Evolutionary conservation across 352 stramenopile genomes (phyloP).

Genomic region (Pythium myriotylum): DNA sequence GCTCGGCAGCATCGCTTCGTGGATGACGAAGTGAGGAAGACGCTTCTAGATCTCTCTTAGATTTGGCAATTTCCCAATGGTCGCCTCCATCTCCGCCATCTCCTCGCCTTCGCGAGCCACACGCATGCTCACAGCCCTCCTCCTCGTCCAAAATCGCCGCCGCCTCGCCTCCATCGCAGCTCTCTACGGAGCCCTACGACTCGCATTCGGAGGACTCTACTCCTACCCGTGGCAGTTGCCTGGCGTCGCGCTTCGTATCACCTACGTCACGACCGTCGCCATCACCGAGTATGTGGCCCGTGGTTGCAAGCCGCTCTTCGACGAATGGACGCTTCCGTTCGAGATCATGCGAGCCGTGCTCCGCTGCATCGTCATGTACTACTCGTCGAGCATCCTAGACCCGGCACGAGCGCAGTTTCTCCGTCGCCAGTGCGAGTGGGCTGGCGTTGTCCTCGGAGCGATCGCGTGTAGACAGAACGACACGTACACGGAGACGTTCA

Average conservation of each 20-base stretch:
- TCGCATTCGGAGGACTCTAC: constrained; percentile 10
- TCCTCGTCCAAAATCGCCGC: no score
- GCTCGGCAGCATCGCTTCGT: no score
- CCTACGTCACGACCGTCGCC: not conserved
- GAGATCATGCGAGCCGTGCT: constrained; percentile 20
- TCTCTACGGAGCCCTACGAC: no score
- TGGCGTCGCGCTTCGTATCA: not conserved
- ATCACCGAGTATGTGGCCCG: constrained; percentile 14
- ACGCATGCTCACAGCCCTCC: no score
- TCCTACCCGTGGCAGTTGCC: constrained; percentile 9
- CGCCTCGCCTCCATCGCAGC: no score
- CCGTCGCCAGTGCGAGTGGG: constrained; percentile 8
- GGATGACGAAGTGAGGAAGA: no score
- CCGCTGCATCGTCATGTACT: constrained; percentile 9
- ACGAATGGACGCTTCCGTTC: constrained; percentile 25
- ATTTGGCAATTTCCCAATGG: no score
- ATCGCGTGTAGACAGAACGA: not conserved
- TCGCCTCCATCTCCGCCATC: no score
- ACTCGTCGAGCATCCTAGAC: not conserved
- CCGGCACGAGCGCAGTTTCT: constrained; percentile 11
- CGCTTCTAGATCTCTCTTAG: no score
- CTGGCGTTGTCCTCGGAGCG: not conserved
- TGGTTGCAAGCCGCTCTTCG: constrained; percentile 16
- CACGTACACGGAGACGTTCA: not conserved
- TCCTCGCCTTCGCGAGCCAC: no score